phyloP scores from a whole-genome alignment of 2,329 filamentous ascomycete genomes.

The Neofusicoccum cordaticola region DNA sequence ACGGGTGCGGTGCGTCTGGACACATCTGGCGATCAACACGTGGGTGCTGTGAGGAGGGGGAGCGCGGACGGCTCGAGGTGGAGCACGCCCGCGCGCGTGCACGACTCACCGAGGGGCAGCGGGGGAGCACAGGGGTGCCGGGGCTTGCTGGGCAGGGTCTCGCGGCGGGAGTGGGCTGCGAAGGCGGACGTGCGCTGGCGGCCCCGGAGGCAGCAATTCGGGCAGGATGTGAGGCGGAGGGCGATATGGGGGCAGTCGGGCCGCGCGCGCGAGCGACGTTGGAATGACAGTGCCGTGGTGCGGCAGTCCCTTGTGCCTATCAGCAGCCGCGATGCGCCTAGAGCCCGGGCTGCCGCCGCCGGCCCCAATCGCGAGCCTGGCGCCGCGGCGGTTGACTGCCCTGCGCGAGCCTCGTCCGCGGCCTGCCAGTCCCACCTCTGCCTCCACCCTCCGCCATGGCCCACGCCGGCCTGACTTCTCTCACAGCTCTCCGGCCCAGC shows the following conservation, averaged over 20 bases:
- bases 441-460: constrained; percentile 17
- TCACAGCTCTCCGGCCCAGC: constrained; percentile 35
- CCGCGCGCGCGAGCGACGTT: not conserved
- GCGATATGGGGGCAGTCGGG: constrained; percentile 6
- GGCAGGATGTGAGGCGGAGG: not conserved
- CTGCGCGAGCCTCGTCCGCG: not conserved
- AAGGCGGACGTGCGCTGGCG: not conserved
- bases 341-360: not conserved
- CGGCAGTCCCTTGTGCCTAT: not conserved
- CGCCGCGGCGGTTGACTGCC: not conserved
- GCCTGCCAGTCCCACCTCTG: no score
- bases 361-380: not conserved
- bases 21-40: not conserved
- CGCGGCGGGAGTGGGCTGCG: not conserved
- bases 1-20: not conserved
- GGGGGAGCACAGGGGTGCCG: not conserved
- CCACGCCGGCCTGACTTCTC: constrained; percentile 23
- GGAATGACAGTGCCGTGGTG: not conserved
- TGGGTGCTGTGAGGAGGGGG: not conserved
- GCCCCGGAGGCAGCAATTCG: not conserved
- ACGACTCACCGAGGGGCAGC: not conserved
- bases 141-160: not conserved
- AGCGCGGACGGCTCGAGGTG: not conserved
- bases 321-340: not conserved
- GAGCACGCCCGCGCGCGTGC: no score